Conservation (phyloP, 306 rosid species). For the Aeschynomene evenia region DNA sequence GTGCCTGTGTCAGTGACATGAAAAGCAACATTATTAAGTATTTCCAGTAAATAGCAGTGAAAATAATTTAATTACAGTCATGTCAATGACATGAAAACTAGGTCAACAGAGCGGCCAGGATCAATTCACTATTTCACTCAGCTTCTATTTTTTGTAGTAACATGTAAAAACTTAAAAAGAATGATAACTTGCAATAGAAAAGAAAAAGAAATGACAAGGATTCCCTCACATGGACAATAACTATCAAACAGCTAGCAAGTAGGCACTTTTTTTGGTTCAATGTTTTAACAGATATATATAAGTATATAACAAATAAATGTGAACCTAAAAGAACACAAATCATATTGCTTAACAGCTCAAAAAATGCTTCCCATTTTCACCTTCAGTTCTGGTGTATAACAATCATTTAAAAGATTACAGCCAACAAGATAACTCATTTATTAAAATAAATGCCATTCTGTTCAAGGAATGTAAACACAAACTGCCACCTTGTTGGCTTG, state of each 20-base stretch:
- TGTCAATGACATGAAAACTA: neutral
- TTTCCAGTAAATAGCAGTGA: neutral
- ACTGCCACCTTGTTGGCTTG: neutral
- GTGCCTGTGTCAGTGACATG: neutral
- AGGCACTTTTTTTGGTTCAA: neutral
- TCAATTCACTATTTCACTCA: neutral
- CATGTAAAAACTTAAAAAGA: neutral
- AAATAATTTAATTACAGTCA: slow-evolving; percentile 3
- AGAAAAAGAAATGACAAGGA: neutral
- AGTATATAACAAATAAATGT: slow-evolving; percentile 5
- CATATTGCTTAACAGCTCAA: slow-evolving; percentile 1
- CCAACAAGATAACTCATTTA: neutral
- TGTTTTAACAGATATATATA: neutral
- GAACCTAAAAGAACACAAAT: neutral
- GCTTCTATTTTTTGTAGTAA: neutral
- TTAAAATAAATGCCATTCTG: neutral
- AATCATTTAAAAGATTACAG: slow-evolving; percentile 2
- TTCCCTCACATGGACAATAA: neutral
- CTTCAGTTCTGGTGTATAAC: neutral
- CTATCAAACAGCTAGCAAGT: neutral
- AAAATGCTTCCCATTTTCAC: slow-evolving; percentile 18
- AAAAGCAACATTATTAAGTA: neutral
- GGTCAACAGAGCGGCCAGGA: neutral
- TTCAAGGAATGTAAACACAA: neutral
- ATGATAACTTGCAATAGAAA: neutral